phyloP scores from a whole-genome alignment of 352 stramenopile genomes.

The Globisporangium uncinulatum region DNA sequence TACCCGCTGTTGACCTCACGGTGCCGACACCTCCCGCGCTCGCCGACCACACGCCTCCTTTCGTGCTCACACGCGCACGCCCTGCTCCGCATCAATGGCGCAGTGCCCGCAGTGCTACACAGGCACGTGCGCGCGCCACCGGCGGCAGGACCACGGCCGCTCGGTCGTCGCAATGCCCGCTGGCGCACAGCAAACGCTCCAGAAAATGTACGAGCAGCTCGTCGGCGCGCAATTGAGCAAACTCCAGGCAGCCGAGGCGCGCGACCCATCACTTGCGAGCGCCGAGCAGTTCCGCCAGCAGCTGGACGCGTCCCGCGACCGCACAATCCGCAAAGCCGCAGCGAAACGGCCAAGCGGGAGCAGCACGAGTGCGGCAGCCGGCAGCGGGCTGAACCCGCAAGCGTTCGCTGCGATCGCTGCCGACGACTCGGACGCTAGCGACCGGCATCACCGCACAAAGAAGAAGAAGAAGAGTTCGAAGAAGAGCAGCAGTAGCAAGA shows the following conservation, averaged over 20 bases:
- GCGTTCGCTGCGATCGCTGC: slow-evolving; percentile 55
- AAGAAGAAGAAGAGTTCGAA: slow-evolving; percentile 11
- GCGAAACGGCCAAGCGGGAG: slow-evolving; percentile 40
- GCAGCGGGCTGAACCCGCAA: slow-evolving; percentile 64
- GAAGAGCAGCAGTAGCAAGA: slow-evolving; percentile 16
- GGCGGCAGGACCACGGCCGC: slow-evolving; percentile 56
- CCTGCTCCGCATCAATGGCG: slow-evolving; percentile 25
- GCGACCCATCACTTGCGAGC: slow-evolving; percentile 32
- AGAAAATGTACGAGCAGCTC: slow-evolving; percentile 78
- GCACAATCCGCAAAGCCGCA: slow-evolving; percentile 48
- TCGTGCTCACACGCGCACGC: not conserved
- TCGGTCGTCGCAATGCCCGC: slow-evolving; percentile 31
- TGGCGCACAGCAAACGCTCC: slow-evolving; percentile 53
- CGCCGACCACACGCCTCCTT: not conserved
- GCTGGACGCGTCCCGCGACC: slow-evolving; percentile 61
- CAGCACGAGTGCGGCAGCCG: slow-evolving; percentile 18
- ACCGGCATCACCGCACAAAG: not conserved
- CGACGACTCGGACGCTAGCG: slow-evolving; percentile 13
- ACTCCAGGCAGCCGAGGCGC: slow-evolving; percentile 48
- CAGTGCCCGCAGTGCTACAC: slow-evolving; percentile 82
- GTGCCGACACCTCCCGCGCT: too few species aligned
- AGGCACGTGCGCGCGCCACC: slow-evolving; percentile 60
- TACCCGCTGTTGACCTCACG: too few species aligned
- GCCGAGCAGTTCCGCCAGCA: slow-evolving; percentile 51
- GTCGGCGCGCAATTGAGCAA: slow-evolving; percentile 67